A percentile compares a stretch with the other conserved stretches of the same genome.
phyloP scores from a whole-genome alignment of 2,329 filamentous ascomycete genomes.

The Seiridium unicorne region DNA sequence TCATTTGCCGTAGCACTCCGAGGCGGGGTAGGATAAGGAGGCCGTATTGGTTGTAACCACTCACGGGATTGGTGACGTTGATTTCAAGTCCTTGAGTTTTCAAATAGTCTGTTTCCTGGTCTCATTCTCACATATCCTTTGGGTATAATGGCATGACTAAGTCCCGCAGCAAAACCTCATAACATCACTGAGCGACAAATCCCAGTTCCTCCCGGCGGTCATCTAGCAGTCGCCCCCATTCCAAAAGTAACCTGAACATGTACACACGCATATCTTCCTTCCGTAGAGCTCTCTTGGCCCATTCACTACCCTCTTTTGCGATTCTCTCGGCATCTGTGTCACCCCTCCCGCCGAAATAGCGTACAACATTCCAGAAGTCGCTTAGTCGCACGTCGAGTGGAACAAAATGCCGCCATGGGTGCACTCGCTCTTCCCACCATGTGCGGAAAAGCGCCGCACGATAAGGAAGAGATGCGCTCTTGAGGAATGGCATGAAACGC shows the following conservation, averaged over 20 bases:
- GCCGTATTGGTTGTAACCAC: too few relatives aligned
- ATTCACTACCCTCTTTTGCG: conserved; percentile 50
- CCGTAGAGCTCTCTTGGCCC: conserved; percentile 53
- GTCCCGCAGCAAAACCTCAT: not conserved
- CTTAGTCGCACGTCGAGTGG: conserved; percentile 49
- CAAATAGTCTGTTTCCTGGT: not conserved
- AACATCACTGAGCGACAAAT: conserved; percentile 16
- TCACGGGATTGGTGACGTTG: too few relatives aligned
- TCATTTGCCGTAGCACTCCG: too few relatives aligned
- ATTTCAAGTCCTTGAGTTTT: too few relatives aligned
- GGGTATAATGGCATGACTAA: not conserved
- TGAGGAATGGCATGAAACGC: conserved; percentile 49
- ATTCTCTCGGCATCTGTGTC: conserved; percentile 43
- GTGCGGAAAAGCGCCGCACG: conserved; percentile 61
- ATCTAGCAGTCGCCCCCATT: conserved; percentile 42
- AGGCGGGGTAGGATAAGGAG: too few relatives aligned
- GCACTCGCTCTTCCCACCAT: conserved; percentile 62
- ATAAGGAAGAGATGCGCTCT: conserved; percentile 50
- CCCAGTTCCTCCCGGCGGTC: conserved; percentile 35
- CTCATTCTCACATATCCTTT: not conserved
- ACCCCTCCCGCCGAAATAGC: conserved; percentile 24
- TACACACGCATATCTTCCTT: conserved; percentile 60
- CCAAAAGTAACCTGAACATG: conserved; percentile 51
- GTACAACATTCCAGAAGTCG: conserved; percentile 24
- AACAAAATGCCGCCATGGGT: conserved; percentile 63